Evolutionary conservation across 208 protist species (phyloP).

Genomic region (Leishmania turanica): DNA sequence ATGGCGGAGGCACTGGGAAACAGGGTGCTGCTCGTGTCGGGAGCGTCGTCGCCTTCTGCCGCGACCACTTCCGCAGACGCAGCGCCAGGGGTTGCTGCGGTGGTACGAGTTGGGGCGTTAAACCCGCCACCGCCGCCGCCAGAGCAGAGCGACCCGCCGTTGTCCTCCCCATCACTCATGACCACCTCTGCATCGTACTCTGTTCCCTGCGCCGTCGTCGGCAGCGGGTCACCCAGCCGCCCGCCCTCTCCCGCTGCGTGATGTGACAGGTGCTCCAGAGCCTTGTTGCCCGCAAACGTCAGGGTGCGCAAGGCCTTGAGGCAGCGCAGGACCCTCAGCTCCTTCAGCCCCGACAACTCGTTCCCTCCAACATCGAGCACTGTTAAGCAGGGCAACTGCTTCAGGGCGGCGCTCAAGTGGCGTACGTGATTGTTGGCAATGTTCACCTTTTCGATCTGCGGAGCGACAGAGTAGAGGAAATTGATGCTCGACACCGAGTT

Average conservation of each 20-base stretch:
- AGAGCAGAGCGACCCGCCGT: neutral
- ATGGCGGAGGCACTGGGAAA: neutral
- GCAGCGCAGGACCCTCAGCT: constrained; percentile 19
- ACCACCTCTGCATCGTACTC: constrained; percentile 38
- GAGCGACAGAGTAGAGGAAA: constrained; percentile 52
- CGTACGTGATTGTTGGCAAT: constrained; percentile 59
- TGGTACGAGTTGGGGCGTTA: neutral
- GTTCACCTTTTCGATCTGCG: constrained; percentile 58
- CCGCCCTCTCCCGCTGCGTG: neutral
- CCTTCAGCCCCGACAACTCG: constrained; percentile 17
- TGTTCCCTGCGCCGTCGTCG: constrained; percentile 1
- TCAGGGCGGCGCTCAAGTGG: constrained; percentile 36
- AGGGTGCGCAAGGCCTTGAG: constrained; percentile 42
- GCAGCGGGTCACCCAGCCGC: neutral
- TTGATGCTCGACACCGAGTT: constrained; percentile 48
- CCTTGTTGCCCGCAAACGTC: constrained; percentile 44
- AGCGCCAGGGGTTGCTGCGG: neutral
- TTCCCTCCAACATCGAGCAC: constrained; percentile 22
- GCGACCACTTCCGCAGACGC: neutral
- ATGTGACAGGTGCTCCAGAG: constrained; percentile 1
- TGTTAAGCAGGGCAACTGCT: constrained; percentile 40
- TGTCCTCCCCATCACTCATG: constrained; percentile 32
- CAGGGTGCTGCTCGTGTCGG: constrained; percentile 2
- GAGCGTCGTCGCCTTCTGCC: neutral
- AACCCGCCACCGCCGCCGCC: neutral